Base-by-base conservation (phyloP, 2,329 filamentous ascomycete genomes). In the Pseudogymnoascus sp. region DNA sequence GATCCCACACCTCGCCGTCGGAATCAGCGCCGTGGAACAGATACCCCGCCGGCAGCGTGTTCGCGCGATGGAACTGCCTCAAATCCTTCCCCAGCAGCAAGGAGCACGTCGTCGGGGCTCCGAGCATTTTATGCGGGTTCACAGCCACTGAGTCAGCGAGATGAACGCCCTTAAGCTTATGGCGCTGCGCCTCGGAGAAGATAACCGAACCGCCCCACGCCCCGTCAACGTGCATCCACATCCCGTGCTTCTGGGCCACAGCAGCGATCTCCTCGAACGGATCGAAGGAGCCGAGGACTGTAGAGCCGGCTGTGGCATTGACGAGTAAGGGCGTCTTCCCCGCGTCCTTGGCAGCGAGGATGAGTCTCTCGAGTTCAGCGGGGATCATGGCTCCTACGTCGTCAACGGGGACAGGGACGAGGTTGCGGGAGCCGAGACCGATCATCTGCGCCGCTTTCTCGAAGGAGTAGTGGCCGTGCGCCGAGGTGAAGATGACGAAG, bases 101-200 rank as follows among this genome's bases (percentile, higher is more conserved):
- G 0, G 89, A 93, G 77, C 93, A 97, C 0, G 93, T 96, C 42
- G 96, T 79, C 0, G 95, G 93, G 2, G 91, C 90, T 64, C 91
- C 91, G 73, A 97, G 83, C 95, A 97, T 97, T 78, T 97, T 97
- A 78, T 99, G 95, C 64, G 95, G 93, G 75, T 96, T 97, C 63
- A 96, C 84, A 1, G 92, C 91, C 40, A 97, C 79, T 12, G 86
- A 91, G 75, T 97, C 83, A 8, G 93, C 95, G 42, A 88, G 81
- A 51, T 92, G 81, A 1, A 83, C 79, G 12, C 93, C 93, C 1
- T 78, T 74, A 8, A 97, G 78, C 72, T 91, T 90, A 62, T 77
- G 71, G 54, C 78, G 78, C 47, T 89, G 87, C 64, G 77, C 77
- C n/a, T 80, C 70, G 0, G 86, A 89, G 77, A 97, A 97, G 67